These are phyloP conservation scores for Ilex aquifolium DNA, from an alignment of 257 asterid species.

Conservation along the genomic window DNA sequence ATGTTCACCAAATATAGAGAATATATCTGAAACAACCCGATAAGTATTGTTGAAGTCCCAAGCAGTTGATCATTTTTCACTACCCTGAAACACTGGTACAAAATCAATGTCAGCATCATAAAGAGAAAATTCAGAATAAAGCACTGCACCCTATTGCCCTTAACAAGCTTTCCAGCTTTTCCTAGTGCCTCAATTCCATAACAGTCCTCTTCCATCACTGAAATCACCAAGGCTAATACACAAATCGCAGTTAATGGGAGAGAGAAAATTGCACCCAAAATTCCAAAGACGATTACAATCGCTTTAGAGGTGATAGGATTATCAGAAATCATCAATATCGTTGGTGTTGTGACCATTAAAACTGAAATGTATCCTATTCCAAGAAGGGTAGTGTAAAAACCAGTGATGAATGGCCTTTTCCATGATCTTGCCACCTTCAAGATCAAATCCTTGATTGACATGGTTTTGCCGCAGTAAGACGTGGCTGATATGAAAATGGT, in stretches of 20 bases:
- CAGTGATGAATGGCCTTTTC: slow-evolving; percentile 20
- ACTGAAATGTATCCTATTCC: slow-evolving; percentile 20
- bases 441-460: slow-evolving; percentile 19
- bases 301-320: slow-evolving; percentile 2
- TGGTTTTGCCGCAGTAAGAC: slow-evolving; percentile 19
- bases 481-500: slow-evolving; percentile 27
- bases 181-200: slow-evolving; percentile 36
- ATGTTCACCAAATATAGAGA: slow-evolving; percentile 25
- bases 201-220: slow-evolving; percentile 33
- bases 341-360: not conserved
- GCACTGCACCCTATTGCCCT: slow-evolving; percentile 41
- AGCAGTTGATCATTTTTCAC: slow-evolving; percentile 8
- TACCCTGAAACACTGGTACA: slow-evolving; percentile 9
- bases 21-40: slow-evolving; percentile 12
- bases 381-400: slow-evolving; percentile 20
- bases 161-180: slow-evolving; percentile 29
- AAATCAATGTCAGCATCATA: slow-evolving; percentile 7
- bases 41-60: not conserved
- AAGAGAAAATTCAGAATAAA: slow-evolving; percentile 29
- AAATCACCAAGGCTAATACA: slow-evolving; percentile 26
- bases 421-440: slow-evolving; percentile 20
- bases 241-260: slow-evolving; percentile 9
- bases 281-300: slow-evolving; percentile 8
- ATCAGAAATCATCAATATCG: slow-evolving; percentile 5
- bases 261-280: slow-evolving; percentile 3